Percentiles rank a stretch among this genome's conserved stretches.
Evolutionary conservation across 1,139 yeast genomes (phyloP).

Genomic region (Arxiozyma heterogenica): DNA sequence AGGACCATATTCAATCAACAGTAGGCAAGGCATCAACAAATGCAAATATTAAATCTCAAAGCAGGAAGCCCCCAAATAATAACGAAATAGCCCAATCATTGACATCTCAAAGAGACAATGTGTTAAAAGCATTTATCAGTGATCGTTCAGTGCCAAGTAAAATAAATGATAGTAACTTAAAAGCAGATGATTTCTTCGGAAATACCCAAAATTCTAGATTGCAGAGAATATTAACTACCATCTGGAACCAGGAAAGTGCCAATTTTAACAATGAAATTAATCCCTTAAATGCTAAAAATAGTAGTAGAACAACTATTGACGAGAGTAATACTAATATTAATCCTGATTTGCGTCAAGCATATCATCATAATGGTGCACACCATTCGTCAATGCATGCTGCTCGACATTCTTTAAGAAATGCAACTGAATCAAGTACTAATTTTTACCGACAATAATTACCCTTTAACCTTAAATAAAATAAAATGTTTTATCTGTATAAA

Average conservation of each 20-base stretch:
- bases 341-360: neutral
- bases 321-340: neutral
- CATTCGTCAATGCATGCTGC: slow-evolving; percentile 6
- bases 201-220: slow-evolving; percentile 17
- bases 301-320: neutral
- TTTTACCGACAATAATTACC: slow-evolving; percentile 13
- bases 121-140: neutral
- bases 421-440: slow-evolving; percentile 14
- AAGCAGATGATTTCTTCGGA: slow-evolving; percentile 18
- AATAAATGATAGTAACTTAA: slow-evolving; percentile 5
- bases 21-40: neutral
- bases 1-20: neutral
- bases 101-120: slow-evolving; percentile 1
- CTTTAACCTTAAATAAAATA: slow-evolving; percentile 13
- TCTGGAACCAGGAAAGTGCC: slow-evolving; percentile 27
- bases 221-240: slow-evolving; percentile 19
- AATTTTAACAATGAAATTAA: slow-evolving; percentile 22
- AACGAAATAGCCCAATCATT: slow-evolving; percentile 2
- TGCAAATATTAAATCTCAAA: slow-evolving; percentile 1
- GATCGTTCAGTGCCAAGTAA: slow-evolving; percentile 4
- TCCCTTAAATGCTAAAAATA: slow-evolving; percentile 14
- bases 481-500: slow-evolving; percentile 1
- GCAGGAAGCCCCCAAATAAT: neutral
- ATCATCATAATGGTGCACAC: slow-evolving; percentile 1
- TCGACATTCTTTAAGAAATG: slow-evolving; percentile 18